Evolutionary conservation across 805 yeast genomes (phyloP), one percentile per base, ranked within the genome.

Genomic region (Zygoascus flipseniorum): DNA sequence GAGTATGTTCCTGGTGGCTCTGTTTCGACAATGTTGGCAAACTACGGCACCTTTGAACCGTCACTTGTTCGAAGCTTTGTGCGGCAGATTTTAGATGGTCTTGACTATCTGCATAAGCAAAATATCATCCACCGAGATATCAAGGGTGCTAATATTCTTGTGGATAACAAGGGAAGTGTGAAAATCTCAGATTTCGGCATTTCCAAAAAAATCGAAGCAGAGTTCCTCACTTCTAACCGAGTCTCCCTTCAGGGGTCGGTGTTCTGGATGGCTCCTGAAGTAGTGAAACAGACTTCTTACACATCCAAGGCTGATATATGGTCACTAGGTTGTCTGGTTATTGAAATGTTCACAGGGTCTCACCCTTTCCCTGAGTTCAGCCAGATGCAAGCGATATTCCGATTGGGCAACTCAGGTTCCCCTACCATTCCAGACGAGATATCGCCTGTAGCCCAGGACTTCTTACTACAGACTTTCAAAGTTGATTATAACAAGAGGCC

Each of bases 251-350:
- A 92, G 69, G 99, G 99, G 0, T 88, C 96, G 0, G 89, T 92
- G 0, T 93, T 85, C 65, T 93, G 99, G 98, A 93, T 93, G 99
- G 98, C 99, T 0, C 99, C 99, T 0, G 99, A 93, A 66, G 98
- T 93, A 8, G 98, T 93, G 16, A 88, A 89, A 62, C 97, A 90
- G 64, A 83, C 87, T 1, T 87, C 89, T 0, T 87, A 92, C 51
- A 92, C 98, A 1, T 83, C 85, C 41, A 89, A 88, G 68, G 96
- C 96, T 0, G 99, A 93, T 67, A 89, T 93, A 26, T 93, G 99
- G 99, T 88, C 97, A 0, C 85, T 95, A 9, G 99, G 98, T 0
- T 93, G 98, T 67, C 76, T 93, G 26, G 79, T 92, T 13, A 83
- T 93, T 35, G 99, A 93, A 68, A 89, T 93, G 96, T 83, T 88